Conservation (phyloP, 768 basidiomycete genomes). For the Auricularia sp. region DNA sequence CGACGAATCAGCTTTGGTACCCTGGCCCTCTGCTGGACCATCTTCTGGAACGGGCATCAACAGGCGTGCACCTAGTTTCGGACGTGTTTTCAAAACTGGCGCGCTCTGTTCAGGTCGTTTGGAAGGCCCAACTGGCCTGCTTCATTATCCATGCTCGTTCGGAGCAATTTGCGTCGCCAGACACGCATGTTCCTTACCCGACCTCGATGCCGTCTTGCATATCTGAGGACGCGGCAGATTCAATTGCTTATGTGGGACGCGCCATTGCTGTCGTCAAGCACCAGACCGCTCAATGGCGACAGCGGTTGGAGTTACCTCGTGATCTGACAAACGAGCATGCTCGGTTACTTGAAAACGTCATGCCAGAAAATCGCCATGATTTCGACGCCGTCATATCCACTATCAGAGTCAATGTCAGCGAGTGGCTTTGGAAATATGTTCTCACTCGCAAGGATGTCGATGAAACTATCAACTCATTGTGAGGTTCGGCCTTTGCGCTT, state of each 20-base stretch:
- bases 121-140: conserved; percentile 74
- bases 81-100: conserved; percentile 63
- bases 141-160: conserved; percentile 71
- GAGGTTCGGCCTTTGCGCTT: conserved; percentile 20
- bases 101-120: conserved; percentile 66
- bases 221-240: conserved; percentile 60
- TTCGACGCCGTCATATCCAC: conserved; percentile 67
- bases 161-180: conserved; percentile 55
- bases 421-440: conserved; percentile 91
- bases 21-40: conserved; percentile 78
- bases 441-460: conserved; percentile 75
- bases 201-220: conserved; percentile 70
- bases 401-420: conserved; percentile 73
- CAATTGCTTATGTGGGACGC: conserved; percentile 78
- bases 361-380: conserved; percentile 64
- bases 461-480: conserved; percentile 79
- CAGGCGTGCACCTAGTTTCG: conserved; percentile 69
- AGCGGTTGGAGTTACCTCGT: conserved; percentile 47
- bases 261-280: conserved; percentile 79
- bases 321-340: conserved; percentile 57
- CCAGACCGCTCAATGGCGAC: conserved; percentile 18
- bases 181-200: conserved; percentile 46
- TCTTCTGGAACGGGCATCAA: conserved; percentile 58
- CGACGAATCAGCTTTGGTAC: conserved; percentile 31
- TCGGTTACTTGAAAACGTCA: conserved; percentile 48